Evolutionary conservation across 352 stramenopile species (phyloP).

Genomic region (Albugo candida): DNA sequence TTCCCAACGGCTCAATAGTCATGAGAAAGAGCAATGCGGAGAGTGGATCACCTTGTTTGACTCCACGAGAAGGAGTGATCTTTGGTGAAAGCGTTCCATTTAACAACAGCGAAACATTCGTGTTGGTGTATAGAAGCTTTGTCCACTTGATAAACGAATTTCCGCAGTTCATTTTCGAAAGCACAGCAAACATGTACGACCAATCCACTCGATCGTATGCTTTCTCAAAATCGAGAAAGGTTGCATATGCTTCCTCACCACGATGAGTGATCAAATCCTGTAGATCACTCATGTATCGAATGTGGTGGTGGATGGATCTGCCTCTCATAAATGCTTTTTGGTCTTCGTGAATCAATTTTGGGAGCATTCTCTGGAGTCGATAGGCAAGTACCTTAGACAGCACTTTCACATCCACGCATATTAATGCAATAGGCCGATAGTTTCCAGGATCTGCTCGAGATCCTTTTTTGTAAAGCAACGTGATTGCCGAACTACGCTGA

Average conservation of each 20-base stretch:
- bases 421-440: conserved; percentile 1
- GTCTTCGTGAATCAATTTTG: conserved; percentile 4
- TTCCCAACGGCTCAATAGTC: conserved; percentile 3
- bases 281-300: conserved; percentile 7
- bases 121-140: conserved; percentile 5
- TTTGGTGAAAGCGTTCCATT: conserved; percentile 8
- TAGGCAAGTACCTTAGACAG: conserved; percentile 5
- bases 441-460: background rate
- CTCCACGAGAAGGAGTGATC: conserved; percentile 4
- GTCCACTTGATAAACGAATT: conserved; percentile 4
- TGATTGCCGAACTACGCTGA: conserved; percentile 7
- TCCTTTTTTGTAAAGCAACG: conserved; percentile 10
- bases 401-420: conserved; percentile 12
- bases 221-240: background rate
- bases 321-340: background rate
- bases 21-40: conserved; percentile 7
- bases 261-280: conserved; percentile 3
- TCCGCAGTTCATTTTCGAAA: conserved; percentile 6
- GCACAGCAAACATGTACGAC: conserved; percentile 6
- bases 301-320: conserved; percentile 8
- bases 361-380: background rate
- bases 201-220: conserved; percentile 6
- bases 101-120: conserved; percentile 3
- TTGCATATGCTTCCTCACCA: background rate
- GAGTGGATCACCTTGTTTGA: conserved; percentile 7